A percentile compares a stretch with the other conserved stretches of the same genome.
Evolutionary conservation across 2,329 filamentous ascomycete species (phyloP).

Genomic region (Talaromyces sp.): DNA sequence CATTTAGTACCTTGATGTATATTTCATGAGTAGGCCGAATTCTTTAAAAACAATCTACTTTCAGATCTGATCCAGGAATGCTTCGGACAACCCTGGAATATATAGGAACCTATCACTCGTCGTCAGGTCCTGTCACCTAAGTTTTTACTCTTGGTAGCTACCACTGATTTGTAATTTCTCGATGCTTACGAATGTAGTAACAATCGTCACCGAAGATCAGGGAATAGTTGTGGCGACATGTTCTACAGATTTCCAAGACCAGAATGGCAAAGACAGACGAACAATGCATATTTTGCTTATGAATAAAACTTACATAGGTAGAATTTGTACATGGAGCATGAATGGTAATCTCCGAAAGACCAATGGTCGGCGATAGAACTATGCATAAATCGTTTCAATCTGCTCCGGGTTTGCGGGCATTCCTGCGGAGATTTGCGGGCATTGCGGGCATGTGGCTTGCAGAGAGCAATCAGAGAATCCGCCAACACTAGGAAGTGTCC

Average conservation of each 20-base stretch:
- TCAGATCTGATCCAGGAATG: neutral
- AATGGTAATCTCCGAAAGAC: too few species aligned
- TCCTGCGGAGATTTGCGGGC: neutral
- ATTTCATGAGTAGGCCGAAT: neutral
- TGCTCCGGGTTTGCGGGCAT: neutral
- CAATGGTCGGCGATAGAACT: neutral
- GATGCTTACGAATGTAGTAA: neutral
- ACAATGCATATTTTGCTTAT: too few species aligned
- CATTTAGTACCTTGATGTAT: conserved; percentile 18
- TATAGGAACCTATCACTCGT: neutral
- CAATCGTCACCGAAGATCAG: neutral
- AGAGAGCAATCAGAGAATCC: neutral
- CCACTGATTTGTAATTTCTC: neutral
- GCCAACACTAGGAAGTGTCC: neutral
- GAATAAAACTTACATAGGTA: too few species aligned
- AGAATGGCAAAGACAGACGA: too few species aligned
- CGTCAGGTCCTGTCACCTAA: neutral
- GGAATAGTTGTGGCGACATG: too few species aligned
- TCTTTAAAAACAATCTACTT: neutral
- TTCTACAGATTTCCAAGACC: too few species aligned
- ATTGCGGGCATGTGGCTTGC: neutral
- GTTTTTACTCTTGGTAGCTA: neutral
- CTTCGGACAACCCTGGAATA: neutral
- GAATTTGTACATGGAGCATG: too few species aligned
- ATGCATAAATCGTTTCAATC: neutral